A percentile compares a stretch with the other conserved stretches of the same genome.
Evolutionary conservation across 2,329 filamentous ascomycete species (phyloP).

Genomic region (Alternaria sp.): DNA sequence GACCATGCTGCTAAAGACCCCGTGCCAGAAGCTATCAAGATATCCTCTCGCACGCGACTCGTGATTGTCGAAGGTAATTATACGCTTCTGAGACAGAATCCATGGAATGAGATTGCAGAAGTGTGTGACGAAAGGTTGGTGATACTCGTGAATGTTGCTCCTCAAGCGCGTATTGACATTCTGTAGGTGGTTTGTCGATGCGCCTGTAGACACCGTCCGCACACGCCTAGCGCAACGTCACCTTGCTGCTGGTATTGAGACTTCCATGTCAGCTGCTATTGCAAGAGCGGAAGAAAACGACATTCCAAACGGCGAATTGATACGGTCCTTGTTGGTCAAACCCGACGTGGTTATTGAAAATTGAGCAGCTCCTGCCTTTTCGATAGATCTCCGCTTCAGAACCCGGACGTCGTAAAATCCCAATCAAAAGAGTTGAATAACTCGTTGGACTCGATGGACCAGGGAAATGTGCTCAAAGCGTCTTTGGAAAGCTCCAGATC

Average conservation of each 20-base stretch:
- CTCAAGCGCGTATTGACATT: slow-evolving; percentile 5
- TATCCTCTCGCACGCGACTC: slow-evolving; percentile 33
- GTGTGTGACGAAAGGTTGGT: slow-evolving; percentile 31
- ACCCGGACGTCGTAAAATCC: slow-evolving; percentile 31
- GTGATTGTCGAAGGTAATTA: slow-evolving; percentile 41
- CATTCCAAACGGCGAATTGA: slow-evolving; percentile 36
- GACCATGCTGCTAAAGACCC: slow-evolving; percentile 39
- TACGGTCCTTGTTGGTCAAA: slow-evolving; percentile 30
- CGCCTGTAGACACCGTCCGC: slow-evolving; percentile 26
- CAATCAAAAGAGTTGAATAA: slow-evolving; percentile 38
- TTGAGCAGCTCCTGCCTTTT: slow-evolving; percentile 9
- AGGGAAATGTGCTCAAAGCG: slow-evolving; percentile 34
- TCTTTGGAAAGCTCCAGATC: slow-evolving; percentile 29
- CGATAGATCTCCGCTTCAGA: slow-evolving; percentile 5
- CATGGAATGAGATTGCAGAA: slow-evolving; percentile 29
- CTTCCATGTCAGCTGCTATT: slow-evolving; percentile 28
- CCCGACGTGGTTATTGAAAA: slow-evolving; percentile 32
- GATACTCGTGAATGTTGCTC: too few relatives aligned
- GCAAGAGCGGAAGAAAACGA: slow-evolving; percentile 36
- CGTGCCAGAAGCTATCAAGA: slow-evolving; percentile 23
- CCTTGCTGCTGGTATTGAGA: slow-evolving; percentile 36
- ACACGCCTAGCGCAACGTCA: slow-evolving; percentile 32
- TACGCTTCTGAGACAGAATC: slow-evolving; percentile 32
- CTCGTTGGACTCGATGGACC: slow-evolving; percentile 38
- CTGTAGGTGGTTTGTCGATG: slow-evolving; percentile 37